These are phyloP conservation scores for Daedaleopsis sinensis DNA, from an alignment of 768 basidiomycete genomes.

Conservation along the genomic window DNA sequence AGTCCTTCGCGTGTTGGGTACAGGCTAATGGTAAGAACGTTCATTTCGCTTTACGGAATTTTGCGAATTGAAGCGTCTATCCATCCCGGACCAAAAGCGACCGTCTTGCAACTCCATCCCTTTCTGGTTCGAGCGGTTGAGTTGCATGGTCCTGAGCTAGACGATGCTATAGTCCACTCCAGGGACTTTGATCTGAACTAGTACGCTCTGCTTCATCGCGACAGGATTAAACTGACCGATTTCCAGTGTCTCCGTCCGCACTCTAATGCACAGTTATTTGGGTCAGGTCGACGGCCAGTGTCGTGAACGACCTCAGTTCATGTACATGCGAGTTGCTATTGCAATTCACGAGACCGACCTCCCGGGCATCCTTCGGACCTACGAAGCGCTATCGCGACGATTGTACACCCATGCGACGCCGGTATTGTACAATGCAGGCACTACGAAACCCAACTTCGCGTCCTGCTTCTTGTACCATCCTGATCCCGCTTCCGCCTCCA, in stretches of 20 bases:
- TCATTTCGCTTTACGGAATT: no score
- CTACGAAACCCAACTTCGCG: neutral
- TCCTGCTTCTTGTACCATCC: neutral
- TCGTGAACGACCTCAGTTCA: neutral
- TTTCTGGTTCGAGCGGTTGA: no score
- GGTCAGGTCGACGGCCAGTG: no score
- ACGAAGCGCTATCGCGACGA: neutral
- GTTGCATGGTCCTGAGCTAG: no score
- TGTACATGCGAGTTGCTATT: neutral
- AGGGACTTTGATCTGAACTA: no score
- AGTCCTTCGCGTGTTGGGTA: neutral
- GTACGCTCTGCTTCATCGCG: no score
- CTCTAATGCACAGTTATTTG: neutral
- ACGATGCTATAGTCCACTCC: no score
- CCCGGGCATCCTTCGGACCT: neutral
- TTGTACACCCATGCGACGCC: neutral
- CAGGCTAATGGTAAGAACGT: neutral
- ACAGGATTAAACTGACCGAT: no score
- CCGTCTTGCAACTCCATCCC: no score
- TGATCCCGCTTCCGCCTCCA: no score
- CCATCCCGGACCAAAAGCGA: no score
- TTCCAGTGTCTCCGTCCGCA: neutral
- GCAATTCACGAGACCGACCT: neutral
- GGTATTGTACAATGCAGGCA: neutral
- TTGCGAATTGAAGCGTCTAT: neutral